Base-by-base conservation (phyloP, 768 basidiomycete genomes). In the Leucosporidium yakuticum region DNA sequence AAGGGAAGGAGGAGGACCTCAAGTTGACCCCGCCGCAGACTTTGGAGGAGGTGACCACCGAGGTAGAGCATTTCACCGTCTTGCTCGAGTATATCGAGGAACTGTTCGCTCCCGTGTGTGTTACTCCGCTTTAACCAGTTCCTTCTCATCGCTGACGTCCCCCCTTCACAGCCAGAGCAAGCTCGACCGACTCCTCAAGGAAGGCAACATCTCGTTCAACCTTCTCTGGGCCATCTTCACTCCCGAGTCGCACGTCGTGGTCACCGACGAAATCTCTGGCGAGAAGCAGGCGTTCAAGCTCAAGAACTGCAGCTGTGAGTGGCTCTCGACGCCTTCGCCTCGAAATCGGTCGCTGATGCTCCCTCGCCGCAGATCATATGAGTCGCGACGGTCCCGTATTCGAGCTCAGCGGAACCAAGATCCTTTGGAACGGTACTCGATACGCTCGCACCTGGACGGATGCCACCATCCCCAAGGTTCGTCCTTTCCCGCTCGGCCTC, bases 121-220 rank as follows among this genome's bases (percentile, higher is more conserved):
- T 60, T 4, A 14, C 17, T 4, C 3, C 23, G 23, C 25, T 25
- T 1, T 44, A 9, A 44, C 34, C 11, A 44, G 0, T 2, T 50
- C 19, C 15, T 2, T 29, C 25, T 11, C 32, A 6, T 7, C 27
- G 50, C 62, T 36, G 31, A 27, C 8, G 23, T 21, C 29, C 4
- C 21, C 15, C 44, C 31, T n/a, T 23, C 75, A 78, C 34, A 85
- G 83, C 8, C 77, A 85, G 60, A 75, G 80, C 20, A 81, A 78
- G 21, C 79, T 86, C 69, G 76, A 80, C 2, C 81, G 82, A 25
- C 81, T 86, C 53, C 83, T 79, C 12, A 71, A 56, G 21, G 84
- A 86, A 68, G 80, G 79, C 19, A 85, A 87, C 74, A 86, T 86
- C 70, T 84, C 83, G 4, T 86, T 81, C 72, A 82, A 83, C 19